Percentiles rank a stretch among this genome's conserved stretches.
Conservation (phyloP, 352 stramenopile genomes). For the Globisporangium apiculatum region DNA sequence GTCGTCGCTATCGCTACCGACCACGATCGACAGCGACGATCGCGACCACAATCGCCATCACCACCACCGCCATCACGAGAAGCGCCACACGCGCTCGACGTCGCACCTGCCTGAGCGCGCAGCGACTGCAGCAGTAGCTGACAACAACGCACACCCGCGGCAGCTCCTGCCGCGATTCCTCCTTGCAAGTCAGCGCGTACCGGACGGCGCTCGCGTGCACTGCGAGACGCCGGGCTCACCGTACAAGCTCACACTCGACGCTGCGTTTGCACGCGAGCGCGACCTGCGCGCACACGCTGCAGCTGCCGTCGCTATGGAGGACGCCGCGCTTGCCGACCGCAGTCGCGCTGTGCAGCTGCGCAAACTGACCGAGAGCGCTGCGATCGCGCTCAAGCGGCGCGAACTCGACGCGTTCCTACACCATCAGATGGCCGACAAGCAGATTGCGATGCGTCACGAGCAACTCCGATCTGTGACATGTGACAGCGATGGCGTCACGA, state of each 20-base stretch:
- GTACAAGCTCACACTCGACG: conserved; percentile 22
- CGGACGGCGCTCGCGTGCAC: conserved; percentile 7
- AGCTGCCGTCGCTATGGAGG: conserved; percentile 3
- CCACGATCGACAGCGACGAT: too few species aligned
- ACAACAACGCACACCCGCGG: background rate
- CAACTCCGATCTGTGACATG: conserved; percentile 7
- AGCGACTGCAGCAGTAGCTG: too few species aligned
- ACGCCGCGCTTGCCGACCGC: conserved; percentile 18
- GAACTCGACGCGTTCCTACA: conserved; percentile 48
- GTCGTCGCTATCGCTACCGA: background rate
- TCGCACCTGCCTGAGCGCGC: background rate
- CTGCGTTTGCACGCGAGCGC: conserved; percentile 25
- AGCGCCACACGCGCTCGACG: conserved; percentile 2
- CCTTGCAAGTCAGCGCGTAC: conserved; percentile 19
- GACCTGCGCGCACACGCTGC: conserved; percentile 11
- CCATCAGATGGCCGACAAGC: conserved; percentile 40
- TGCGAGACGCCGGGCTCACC: conserved; percentile 13
- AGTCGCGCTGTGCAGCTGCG: conserved; percentile 28
- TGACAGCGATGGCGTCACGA: conserved; percentile 15
- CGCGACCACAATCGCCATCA: background rate
- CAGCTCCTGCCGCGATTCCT: conserved; percentile 51
- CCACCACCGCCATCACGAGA: conserved; percentile 1
- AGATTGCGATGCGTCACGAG: conserved; percentile 8
- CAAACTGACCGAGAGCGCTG: conserved; percentile 32
- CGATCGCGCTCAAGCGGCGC: conserved; percentile 25